Percentiles rank a stretch among this genome's conserved stretches.
Evolutionary conservation across 306 rosid species (phyloP).

Genomic region (Glycine tomentella): DNA sequence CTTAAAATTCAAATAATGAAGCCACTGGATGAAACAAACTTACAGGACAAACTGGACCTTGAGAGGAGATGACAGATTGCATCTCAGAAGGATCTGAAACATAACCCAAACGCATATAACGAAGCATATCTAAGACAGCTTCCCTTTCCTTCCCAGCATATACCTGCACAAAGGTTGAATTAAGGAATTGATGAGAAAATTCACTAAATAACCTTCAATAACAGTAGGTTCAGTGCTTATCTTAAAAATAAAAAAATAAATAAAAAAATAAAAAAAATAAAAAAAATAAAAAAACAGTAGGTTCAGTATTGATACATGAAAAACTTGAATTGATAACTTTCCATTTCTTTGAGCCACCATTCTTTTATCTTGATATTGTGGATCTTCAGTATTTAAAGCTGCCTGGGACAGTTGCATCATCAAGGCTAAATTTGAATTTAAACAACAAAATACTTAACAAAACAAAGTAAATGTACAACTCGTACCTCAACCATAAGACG

Average conservation of each 20-base stretch:
- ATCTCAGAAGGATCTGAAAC: conserved; percentile 96
- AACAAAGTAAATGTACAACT: conserved; percentile 35
- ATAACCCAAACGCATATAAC: conserved; percentile 89
- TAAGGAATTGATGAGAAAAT: conserved; percentile 37
- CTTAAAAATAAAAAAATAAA: too few relatives aligned
- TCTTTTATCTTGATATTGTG: conserved; percentile 96
- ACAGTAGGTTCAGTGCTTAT: too few relatives aligned
- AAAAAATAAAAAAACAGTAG: neutral
- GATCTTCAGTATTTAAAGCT: conserved; percentile 92
- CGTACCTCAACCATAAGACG: conserved; percentile 81
- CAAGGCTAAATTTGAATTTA: conserved; percentile 40
- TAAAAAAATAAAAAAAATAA: too few relatives aligned
- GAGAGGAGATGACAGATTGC: conserved; percentile 95
- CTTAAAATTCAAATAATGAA: conserved; percentile 26
- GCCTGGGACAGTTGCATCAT: conserved; percentile 64
- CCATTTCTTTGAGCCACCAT: conserved; percentile 95
- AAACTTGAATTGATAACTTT: conserved; percentile 78
- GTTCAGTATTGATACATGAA: conserved; percentile 63
- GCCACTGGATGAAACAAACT: conserved; percentile 50
- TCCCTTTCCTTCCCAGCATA: conserved; percentile 83
- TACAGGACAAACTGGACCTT: conserved; percentile 96
- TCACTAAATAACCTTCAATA: conserved; percentile 24
- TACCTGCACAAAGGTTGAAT: conserved; percentile 59
- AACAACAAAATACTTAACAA: conserved; percentile 27
- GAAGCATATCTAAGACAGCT: conserved; percentile 85